Evolutionary conservation across 1,139 yeast species (phyloP).

Genomic region (Debaryomyces singareniensis): DNA sequence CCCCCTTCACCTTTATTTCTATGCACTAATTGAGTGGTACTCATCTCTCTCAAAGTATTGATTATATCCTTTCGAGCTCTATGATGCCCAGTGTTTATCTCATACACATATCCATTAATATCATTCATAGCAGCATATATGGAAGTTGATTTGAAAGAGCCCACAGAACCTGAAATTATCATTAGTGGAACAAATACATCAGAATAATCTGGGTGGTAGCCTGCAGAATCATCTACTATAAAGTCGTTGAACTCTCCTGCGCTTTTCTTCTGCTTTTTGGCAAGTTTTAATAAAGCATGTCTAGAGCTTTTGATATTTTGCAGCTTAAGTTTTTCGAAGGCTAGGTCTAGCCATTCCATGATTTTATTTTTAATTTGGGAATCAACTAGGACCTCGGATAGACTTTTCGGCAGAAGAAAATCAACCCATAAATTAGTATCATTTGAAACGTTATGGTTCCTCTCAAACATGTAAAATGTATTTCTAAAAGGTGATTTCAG

Average conservation of each 20-base stretch:
- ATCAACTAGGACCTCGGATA: conserved; percentile 27
- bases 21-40: conserved; percentile 80
- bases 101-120: conserved; percentile 70
- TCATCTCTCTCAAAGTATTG: conserved; percentile 64
- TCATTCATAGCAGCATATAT: conserved; percentile 65
- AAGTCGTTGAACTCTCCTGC: conserved; percentile 15
- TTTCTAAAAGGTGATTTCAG: too few species aligned
- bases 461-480: background rate
- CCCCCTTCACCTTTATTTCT: conserved; percentile 25
- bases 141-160: conserved; percentile 75
- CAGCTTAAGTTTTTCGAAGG: conserved; percentile 37
- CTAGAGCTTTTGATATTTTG: conserved; percentile 13
- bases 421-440: conserved; percentile 32
- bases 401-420: conserved; percentile 33
- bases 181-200: conserved; percentile 53
- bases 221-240: conserved; percentile 22
- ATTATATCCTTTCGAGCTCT: conserved; percentile 69
- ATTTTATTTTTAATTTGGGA: conserved; percentile 16
- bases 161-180: conserved; percentile 65
- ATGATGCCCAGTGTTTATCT: conserved; percentile 66
- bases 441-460: background rate
- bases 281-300: conserved; percentile 2
- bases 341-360: conserved; percentile 40
- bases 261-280: conserved; percentile 24
- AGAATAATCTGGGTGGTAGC: background rate